Conservation (phyloP, 345 rosid genomes). For the Brassica carinata region DNA sequence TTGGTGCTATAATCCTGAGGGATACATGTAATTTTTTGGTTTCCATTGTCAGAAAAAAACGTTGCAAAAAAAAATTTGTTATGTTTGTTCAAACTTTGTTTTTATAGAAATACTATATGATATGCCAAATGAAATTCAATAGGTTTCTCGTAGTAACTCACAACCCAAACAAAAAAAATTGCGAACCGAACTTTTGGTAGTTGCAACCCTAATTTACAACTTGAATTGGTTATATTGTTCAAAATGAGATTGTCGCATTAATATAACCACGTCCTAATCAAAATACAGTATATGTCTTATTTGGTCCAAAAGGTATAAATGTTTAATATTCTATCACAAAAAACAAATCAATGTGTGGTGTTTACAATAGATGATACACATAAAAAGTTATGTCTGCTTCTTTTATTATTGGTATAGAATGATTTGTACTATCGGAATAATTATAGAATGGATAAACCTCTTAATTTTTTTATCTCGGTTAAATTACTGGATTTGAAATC, state of each 20-base stretch:
- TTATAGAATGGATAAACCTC: neutral
- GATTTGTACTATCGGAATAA: neutral
- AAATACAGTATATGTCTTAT: neutral
- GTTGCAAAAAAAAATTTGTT: neutral
- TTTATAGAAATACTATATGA: neutral
- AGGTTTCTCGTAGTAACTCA: too few relatives aligned
- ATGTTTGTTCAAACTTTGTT: neutral
- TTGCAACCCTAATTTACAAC: neutral
- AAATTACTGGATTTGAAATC: neutral
- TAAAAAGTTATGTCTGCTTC: neutral
- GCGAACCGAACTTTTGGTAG: neutral
- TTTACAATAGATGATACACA: neutral
- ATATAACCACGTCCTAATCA: conserved; percentile 5
- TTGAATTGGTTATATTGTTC: conserved; percentile 5
- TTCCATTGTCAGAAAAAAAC: too few relatives aligned
- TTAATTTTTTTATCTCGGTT: neutral
- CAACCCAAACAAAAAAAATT: neutral
- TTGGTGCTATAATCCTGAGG: too few relatives aligned
- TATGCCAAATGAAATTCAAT: neutral
- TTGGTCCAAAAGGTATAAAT: conserved; percentile 1
- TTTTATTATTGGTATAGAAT: neutral
- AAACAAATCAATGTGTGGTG: neutral
- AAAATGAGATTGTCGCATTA: neutral
- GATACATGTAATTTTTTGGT: too few relatives aligned
- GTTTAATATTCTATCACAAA: neutral